These are phyloP conservation scores for Colletotrichum abscissum DNA, from an alignment of 2,329 filamentous ascomycete species.

Conservation along the genomic window DNA sequence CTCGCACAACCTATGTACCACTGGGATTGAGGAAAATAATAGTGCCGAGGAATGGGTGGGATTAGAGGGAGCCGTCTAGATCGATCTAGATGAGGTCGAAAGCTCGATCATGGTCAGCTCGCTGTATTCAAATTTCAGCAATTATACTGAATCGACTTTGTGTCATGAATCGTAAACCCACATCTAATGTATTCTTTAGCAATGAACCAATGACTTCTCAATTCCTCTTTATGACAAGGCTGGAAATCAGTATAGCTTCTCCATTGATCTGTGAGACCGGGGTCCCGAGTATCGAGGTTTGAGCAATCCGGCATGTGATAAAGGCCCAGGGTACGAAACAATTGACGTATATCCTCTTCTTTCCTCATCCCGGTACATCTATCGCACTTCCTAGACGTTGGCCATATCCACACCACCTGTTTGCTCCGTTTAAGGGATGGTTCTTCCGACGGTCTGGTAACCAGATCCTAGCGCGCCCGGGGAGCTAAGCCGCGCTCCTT, in stretches of 20 bases:
- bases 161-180: neutral
- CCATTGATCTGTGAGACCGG: neutral
- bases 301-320: neutral
- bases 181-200: neutral
- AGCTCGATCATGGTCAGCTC: neutral
- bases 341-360: neutral
- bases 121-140: neutral
- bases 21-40: neutral
- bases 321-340: neutral
- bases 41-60: neutral
- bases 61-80: neutral
- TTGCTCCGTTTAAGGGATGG: neutral
- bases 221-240: neutral
- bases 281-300: neutral
- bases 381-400: neutral
- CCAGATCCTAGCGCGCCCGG: neutral
- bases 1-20: neutral
- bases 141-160: neutral
- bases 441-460: conserved; percentile 9
- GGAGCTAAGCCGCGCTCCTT: neutral
- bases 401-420: conserved; percentile 7
- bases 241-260: neutral
- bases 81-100: neutral
- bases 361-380: neutral
- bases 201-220: neutral